A percentile compares a stretch with the other conserved stretches of the same genome.
Evolutionary conservation across 805 yeast species (phyloP).

Genomic region (Debaryomyces hansenii): DNA sequence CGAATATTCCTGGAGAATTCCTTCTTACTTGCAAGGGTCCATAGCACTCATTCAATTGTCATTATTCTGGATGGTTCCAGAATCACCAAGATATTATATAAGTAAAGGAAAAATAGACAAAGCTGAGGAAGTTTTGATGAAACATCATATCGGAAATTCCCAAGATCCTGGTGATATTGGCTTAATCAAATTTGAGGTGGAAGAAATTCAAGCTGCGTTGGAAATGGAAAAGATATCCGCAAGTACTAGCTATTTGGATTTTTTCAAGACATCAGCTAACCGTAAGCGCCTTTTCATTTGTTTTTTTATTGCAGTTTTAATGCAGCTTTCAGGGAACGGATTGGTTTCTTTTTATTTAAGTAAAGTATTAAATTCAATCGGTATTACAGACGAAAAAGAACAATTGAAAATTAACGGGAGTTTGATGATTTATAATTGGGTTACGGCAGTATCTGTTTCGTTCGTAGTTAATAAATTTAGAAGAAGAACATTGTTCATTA

Average conservation of each 20-base stretch:
- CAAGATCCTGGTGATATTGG: constrained; percentile 23
- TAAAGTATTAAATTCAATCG: constrained; percentile 51
- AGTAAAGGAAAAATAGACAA: constrained; percentile 41
- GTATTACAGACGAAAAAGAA: constrained; percentile 44
- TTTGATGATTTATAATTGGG: constrained; percentile 48
- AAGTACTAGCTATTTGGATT: constrained; percentile 36
- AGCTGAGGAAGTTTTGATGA: constrained; percentile 42
- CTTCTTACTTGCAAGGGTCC: constrained; percentile 50
- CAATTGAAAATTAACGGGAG: constrained; percentile 53
- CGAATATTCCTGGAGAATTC: constrained; percentile 53
- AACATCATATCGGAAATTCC: constrained; percentile 41
- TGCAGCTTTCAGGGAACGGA: constrained; percentile 54
- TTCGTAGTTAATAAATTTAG: constrained; percentile 18
- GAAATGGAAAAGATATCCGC: constrained; percentile 39
- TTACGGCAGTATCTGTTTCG: constrained; percentile 22
- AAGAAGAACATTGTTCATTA: constrained; percentile 27
- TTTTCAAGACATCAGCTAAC: constrained; percentile 36
- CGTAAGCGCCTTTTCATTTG: constrained; percentile 42
- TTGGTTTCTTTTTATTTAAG: constrained; percentile 51
- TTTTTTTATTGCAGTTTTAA: constrained; percentile 30
- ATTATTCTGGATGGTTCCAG: constrained; percentile 43
- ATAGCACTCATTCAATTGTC: constrained; percentile 45
- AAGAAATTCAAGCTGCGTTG: constrained; percentile 39
- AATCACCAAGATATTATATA: constrained; percentile 48
- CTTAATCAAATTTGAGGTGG: constrained; percentile 38